phyloP scores from a whole-genome alignment of 208 protist species.

The Porcisia hertigi region DNA sequence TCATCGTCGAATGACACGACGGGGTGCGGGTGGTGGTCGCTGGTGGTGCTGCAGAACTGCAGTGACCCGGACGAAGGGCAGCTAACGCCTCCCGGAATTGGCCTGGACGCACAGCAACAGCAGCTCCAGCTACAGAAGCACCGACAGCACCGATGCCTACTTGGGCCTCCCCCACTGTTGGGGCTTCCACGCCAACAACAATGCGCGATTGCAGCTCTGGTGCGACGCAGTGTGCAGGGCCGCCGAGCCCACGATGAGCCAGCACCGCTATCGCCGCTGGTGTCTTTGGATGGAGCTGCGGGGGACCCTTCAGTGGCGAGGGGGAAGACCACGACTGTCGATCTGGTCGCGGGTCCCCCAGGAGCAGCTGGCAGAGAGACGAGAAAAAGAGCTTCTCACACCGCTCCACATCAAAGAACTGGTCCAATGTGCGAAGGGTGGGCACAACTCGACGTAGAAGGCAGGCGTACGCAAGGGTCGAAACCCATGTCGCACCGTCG shows the following conservation, averaged over 20 bases:
- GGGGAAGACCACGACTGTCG: background rate
- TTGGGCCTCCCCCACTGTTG: background rate
- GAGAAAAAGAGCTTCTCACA: constrained; percentile 17
- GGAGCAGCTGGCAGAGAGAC: constrained; percentile 15
- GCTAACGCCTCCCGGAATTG: constrained; percentile 28
- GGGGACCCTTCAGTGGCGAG: background rate
- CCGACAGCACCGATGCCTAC: background rate
- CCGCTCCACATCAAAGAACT: background rate
- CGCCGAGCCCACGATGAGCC: constrained; percentile 23
- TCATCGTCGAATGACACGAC: constrained; percentile 6
- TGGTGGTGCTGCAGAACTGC: constrained; percentile 4
- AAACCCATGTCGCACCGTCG: constrained; percentile 13
- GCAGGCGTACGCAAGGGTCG: constrained; percentile 16
- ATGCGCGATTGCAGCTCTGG: constrained; percentile 34
- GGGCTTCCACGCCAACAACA: constrained; percentile 7
- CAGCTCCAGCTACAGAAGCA: background rate
- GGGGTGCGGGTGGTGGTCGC: constrained; percentile 13
- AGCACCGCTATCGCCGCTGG: background rate
- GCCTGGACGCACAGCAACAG: constrained; percentile 7
- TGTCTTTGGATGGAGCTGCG: constrained; percentile 22
- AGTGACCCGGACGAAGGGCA: constrained; percentile 24
- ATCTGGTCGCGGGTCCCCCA: background rate
- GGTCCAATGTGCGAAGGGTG: constrained; percentile 17
- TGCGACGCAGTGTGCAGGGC: constrained; percentile 14
- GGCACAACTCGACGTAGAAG: constrained; percentile 31